Conservation (phyloP, 768 basidiomycete species). For the Podaxis carcinomalis region DNA sequence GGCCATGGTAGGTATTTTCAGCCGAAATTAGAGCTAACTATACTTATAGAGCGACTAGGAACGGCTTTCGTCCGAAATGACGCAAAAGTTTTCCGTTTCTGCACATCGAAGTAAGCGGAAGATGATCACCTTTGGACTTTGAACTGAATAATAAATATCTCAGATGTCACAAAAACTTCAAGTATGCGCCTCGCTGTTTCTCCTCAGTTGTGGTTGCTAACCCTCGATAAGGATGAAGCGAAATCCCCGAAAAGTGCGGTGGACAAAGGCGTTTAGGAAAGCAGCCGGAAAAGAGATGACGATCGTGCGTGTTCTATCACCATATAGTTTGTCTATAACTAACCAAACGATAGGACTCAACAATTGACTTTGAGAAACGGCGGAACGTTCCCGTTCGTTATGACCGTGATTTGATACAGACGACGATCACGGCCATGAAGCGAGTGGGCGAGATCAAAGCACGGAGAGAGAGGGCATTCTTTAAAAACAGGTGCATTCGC, state of each 20-base stretch:
- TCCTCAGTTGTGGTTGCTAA: conserved; percentile 3
- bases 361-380: conserved; percentile 98
- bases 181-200: conserved; percentile 44
- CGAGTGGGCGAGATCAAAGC: conserved; percentile 88
- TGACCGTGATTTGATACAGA: conserved; percentile 88
- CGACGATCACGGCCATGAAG: conserved; percentile 96
- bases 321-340: background rate
- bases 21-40: background rate
- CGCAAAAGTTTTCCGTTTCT: conserved; percentile 96
- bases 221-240: conserved; percentile 82
- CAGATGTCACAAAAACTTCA: conserved; percentile 99
- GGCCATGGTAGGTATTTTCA: conserved; percentile 67
- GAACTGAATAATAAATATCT: background rate
- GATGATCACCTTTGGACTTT: background rate
- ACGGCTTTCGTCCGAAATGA: conserved; percentile 96
- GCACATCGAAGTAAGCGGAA: conserved; percentile 83
- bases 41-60: conserved; percentile 38
- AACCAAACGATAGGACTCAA: conserved; percentile 69
- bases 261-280: conserved; percentile 99
- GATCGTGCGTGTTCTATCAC: conserved; percentile 56
- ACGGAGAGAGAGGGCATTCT: conserved; percentile 91
- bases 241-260: conserved; percentile 96
- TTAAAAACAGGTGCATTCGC: conserved; percentile 73
- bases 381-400: conserved; percentile 97
- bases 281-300: conserved; percentile 99